Percentiles rank a stretch among this genome's conserved stretches.
Conservation (phyloP, 352 stramenopile species). For the Globisporangium takayamanum region DNA sequence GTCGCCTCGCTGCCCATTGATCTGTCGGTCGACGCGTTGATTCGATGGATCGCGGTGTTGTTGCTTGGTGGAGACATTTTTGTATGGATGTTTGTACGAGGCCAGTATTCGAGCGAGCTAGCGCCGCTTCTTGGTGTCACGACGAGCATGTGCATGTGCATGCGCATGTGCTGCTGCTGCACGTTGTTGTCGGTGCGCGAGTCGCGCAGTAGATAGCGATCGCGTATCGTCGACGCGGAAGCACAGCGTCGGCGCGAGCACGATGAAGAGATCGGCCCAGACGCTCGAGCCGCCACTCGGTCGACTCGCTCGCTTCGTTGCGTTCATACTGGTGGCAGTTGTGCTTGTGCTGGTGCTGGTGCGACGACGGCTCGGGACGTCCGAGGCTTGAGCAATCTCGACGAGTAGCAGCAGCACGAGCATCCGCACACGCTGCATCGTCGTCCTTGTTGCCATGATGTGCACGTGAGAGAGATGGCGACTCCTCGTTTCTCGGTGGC, state of each 20-base stretch:
- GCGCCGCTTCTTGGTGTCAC: background rate
- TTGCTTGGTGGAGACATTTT: background rate
- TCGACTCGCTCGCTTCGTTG: conserved; percentile 12
- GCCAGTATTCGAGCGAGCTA: background rate
- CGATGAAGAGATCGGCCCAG: conserved; percentile 50
- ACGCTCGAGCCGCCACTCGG: conserved; percentile 7
- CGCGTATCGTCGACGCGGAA: conserved; percentile 26
- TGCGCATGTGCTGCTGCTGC: background rate
- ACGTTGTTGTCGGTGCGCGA: background rate
- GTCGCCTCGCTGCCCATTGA: conserved; percentile 19
- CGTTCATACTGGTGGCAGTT: background rate
- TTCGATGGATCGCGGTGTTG: background rate
- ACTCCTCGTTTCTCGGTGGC: too few species aligned
- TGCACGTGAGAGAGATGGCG: too few species aligned
- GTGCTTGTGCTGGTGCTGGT: background rate
- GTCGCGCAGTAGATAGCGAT: background rate
- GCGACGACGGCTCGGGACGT: background rate
- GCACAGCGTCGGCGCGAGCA: conserved; percentile 54
- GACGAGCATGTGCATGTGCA: background rate
- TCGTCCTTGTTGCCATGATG: background rate
- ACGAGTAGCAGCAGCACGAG: background rate
- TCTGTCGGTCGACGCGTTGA: conserved; percentile 1
- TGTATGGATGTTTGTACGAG: conserved; percentile 5
- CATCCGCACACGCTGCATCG: background rate
- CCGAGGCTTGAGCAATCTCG: background rate